A percentile compares a stretch with the other conserved stretches of the same genome.
These are phyloP conservation scores for Ambrosiella cleistominuta DNA, from an alignment of 2,329 filamentous ascomycete genomes.

Conservation along the genomic window DNA sequence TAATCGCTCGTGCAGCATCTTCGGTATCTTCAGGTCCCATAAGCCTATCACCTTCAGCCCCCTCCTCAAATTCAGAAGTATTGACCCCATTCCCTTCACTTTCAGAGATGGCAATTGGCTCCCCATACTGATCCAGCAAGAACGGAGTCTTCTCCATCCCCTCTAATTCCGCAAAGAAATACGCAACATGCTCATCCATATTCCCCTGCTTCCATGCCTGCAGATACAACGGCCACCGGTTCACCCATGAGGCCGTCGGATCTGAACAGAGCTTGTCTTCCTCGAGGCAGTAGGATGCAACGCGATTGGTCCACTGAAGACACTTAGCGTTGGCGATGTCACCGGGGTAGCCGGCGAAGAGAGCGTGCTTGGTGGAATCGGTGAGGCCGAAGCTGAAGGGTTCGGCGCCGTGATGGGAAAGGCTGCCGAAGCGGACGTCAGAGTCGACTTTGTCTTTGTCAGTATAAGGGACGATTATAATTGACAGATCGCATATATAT, in stretches of 20 bases:
- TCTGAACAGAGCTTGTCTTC: not conserved
- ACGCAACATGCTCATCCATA: too few relatives aligned
- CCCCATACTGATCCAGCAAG: too few relatives aligned
- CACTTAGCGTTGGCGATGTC: not conserved
- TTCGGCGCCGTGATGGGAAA: not conserved
- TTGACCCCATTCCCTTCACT: too few relatives aligned
- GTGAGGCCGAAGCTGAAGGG: not conserved
- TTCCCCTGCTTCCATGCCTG: too few relatives aligned
- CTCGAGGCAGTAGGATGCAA: not conserved
- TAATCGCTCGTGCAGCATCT: too few relatives aligned
- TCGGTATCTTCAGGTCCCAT: too few relatives aligned
- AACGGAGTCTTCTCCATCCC: too few relatives aligned
- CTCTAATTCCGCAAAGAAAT: too few relatives aligned
- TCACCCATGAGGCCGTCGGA: not conserved
- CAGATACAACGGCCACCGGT: not conserved
- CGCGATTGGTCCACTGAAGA: not conserved
- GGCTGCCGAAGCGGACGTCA: not conserved
- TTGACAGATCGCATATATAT: not conserved
- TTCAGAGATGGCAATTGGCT: too few relatives aligned
- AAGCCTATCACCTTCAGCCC: too few relatives aligned
- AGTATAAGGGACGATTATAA: not conserved
- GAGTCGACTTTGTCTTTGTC: not conserved
- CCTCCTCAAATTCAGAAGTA: too few relatives aligned
- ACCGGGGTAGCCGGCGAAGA: not conserved
- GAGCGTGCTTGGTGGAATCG: not conserved